Conservation (phyloP, 352 stramenopile genomes). For the Pythium brachiatum region DNA sequence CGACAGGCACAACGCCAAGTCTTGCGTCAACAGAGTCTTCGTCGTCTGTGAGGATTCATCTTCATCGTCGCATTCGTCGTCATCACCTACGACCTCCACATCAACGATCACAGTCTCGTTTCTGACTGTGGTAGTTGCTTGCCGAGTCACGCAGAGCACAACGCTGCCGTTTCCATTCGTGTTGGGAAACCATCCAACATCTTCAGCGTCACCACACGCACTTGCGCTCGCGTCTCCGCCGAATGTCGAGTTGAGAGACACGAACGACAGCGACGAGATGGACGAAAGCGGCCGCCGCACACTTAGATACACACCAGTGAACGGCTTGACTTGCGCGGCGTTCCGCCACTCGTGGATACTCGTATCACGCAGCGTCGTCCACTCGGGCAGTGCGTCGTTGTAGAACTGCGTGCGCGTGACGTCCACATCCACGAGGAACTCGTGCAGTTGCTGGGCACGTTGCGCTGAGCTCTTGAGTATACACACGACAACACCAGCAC, state of each 20-base stretch:
- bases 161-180: neutral
- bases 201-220: neutral
- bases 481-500: neutral
- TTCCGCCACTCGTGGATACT: neutral
- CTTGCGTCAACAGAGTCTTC: neutral
- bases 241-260: neutral
- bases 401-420: neutral
- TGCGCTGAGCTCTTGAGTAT: neutral
- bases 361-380: neutral
- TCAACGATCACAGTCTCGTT: neutral
- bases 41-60: neutral
- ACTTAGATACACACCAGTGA: neutral
- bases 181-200: neutral
- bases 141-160: neutral
- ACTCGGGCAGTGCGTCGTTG: neutral
- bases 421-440: neutral
- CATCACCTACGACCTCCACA: neutral
- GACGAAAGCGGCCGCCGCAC: neutral
- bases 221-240: neutral
- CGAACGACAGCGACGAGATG: neutral
- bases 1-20: neutral
- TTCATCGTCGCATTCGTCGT: neutral
- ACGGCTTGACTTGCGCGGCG: neutral
- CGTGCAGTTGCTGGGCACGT: neutral
- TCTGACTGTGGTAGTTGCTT: neutral